Conservation (phyloP, 352 stramenopile genomes). For the Phytophthora hybrid region DNA sequence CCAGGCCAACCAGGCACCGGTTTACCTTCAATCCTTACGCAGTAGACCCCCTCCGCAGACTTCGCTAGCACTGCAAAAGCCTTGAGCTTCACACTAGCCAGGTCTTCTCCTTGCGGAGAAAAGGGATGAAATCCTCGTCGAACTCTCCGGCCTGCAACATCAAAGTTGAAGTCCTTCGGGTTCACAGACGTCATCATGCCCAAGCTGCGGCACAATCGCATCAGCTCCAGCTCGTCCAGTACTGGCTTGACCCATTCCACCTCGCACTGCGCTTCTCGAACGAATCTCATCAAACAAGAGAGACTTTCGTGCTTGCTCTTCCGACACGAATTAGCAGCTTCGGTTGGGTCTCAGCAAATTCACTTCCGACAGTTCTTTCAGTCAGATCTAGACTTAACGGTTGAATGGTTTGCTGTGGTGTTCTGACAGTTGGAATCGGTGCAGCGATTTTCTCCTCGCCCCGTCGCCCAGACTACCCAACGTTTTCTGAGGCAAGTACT, state of each 20-base stretch:
- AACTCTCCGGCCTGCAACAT: conserved; percentile 46
- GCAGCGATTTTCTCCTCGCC: no score
- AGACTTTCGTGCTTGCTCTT: background rate
- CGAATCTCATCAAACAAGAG: background rate
- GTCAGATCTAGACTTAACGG: no score
- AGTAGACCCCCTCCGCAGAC: background rate
- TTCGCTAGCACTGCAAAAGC: background rate
- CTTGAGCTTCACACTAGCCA: conserved; percentile 15
- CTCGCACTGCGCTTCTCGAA: background rate
- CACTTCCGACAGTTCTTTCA: background rate
- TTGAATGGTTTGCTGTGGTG: no score
- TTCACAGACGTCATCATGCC: conserved; percentile 42
- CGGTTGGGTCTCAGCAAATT: background rate
- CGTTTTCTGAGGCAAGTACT: no score
- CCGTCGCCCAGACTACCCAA: no score
- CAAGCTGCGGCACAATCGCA: conserved; percentile 55
- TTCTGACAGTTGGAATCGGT: no score
- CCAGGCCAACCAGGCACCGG: conserved; percentile 54
- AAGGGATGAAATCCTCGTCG: conserved; percentile 57
- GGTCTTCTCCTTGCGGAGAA: conserved; percentile 25
- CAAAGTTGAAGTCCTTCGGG: conserved; percentile 45
- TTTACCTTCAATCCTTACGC: conserved; percentile 26
- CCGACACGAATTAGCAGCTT: background rate
- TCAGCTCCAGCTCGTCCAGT: conserved; percentile 38
- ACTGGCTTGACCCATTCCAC: background rate